Evolutionary conservation across 2,329 filamentous ascomycete genomes (phyloP), one percentile per base, ranked within the genome.

Genomic region (Leptographium radiaticola): DNA sequence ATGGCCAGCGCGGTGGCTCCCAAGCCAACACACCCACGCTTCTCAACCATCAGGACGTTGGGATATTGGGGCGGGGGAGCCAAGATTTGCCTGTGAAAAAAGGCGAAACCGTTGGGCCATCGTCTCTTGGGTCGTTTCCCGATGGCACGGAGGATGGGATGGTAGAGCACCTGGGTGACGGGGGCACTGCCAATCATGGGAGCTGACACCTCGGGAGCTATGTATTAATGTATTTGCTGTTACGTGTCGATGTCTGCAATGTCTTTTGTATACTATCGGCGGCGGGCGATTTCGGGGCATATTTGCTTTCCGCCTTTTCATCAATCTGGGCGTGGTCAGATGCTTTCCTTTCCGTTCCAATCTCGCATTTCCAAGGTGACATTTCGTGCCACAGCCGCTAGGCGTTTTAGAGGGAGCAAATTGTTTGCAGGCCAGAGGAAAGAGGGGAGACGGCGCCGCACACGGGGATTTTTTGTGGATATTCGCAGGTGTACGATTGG

Each of bases 1-100:
- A 84, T 58, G 81, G 81, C 6, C 81, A 84, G 63, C 71, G 80
- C 42, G 81, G 81, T n/a, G 80, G 81, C 12, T 84, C 80, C 61
- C 81, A 84, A 62, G 76, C 79, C 10, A 83, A 81, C 61, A 84
- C 81, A 0, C 81, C 81, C 13, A 84, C 79, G 0, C 66, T 75
- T 30, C 67, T 74, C 20, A 74, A 75, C 55, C 72, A 75, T 49
- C 73, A 75, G 49, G 78, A 80, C 46, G 62, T 68, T 0, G 72
- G 70, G 1, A 58, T 72, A 38, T 65, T 72, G 59, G 67, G 73
- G 45, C 71, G 74, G 31, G 73, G 71, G 7, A 80, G 76, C 56
- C 71, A 76, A 51, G 76, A 79, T 57, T 63, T 55, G 47, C 58
- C 55, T 43, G 57, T 50, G 30, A 70, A 67, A 56, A 72, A 70